These are phyloP conservation scores for Exophiala dermatitidis DNA, from an alignment of 2,329 filamentous ascomycete genomes.

Conservation along the genomic window DNA sequence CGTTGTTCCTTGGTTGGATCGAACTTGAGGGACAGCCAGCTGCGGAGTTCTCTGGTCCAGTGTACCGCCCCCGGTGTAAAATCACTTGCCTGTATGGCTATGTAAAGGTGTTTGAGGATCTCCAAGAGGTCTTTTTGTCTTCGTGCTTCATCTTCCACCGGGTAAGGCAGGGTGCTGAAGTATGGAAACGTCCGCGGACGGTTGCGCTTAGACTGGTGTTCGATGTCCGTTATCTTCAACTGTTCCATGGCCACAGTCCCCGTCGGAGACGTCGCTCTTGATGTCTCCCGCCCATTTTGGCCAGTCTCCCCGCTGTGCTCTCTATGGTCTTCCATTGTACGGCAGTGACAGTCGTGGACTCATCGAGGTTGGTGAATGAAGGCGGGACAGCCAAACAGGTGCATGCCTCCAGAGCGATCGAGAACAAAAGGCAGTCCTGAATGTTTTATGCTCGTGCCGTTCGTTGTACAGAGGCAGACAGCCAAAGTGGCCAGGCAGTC, in stretches of 20 bases:
- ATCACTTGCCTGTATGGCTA: conserved; percentile 83
- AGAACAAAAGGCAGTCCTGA: background rate
- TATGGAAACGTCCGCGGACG: conserved; percentile 87
- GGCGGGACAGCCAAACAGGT: background rate
- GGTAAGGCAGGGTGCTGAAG: conserved; percentile 80
- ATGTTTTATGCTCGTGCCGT: no score
- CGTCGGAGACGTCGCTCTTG: conserved; percentile 79
- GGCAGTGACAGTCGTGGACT: conserved; percentile 1
- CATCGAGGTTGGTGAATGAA: conserved; percentile 3
- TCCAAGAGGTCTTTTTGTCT: conserved; percentile 72
- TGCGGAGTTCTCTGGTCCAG: conserved; percentile 92
- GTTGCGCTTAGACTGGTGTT: conserved; percentile 58
- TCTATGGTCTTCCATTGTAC: conserved; percentile 16
- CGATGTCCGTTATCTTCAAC: conserved; percentile 42
- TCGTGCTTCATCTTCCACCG: conserved; percentile 70
- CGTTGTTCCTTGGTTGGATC: conserved; percentile 82
- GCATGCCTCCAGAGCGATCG: conserved; percentile 2
- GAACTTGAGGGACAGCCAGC: conserved; percentile 95
- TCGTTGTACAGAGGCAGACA: conserved; percentile 2
- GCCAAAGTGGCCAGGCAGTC: conserved; percentile 9
- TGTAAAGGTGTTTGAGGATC: conserved; percentile 89
- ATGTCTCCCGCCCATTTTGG: conserved; percentile 50
- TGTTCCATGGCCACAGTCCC: conserved; percentile 43
- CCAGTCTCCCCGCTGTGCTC: conserved; percentile 12
- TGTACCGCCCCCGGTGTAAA: conserved; percentile 89